Conservation (phyloP, 352 stramenopile species). For the Phytophthora ramorum region DNA sequence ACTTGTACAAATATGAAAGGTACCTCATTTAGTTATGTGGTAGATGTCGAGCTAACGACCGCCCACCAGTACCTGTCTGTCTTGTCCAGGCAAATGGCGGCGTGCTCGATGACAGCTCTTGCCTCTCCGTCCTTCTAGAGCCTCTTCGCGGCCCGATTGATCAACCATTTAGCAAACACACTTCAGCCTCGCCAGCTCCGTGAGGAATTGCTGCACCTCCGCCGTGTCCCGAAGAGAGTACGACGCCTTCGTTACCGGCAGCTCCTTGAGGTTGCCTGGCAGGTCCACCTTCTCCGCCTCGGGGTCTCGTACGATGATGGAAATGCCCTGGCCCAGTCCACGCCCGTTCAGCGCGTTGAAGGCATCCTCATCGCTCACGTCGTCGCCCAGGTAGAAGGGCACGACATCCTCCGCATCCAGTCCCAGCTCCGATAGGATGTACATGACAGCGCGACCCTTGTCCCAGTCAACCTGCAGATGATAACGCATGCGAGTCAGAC, state of each 20-base stretch:
- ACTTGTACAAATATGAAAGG: constrained; percentile 29
- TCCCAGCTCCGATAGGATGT: constrained; percentile 69
- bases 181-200: constrained; percentile 49
- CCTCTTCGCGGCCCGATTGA: neutral
- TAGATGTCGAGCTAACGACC: constrained; percentile 21
- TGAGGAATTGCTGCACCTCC: constrained; percentile 69
- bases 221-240: constrained; percentile 67
- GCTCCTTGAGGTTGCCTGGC: constrained; percentile 50
- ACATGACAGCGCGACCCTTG: constrained; percentile 83
- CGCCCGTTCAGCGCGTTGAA: constrained; percentile 64
- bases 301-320: constrained; percentile 69
- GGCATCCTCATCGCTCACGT: constrained; percentile 82
- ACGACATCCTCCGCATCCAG: constrained; percentile 71
- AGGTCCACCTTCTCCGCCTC: constrained; percentile 55
- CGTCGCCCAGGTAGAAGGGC: constrained; percentile 85
- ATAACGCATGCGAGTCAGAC: constrained; percentile 1
- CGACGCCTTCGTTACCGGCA: constrained; percentile 56
- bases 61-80: constrained; percentile 14
- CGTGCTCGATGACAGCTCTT: constrained; percentile 17
- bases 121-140: constrained; percentile 13
- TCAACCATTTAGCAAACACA: constrained; percentile 40
- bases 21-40: constrained; percentile 35
- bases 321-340: constrained; percentile 54
- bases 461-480: constrained; percentile 71
- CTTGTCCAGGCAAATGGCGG: constrained; percentile 15